Conservation (phyloP, 225 moss, liverwort and hornwort species). For the Bryum argenteum region DNA sequence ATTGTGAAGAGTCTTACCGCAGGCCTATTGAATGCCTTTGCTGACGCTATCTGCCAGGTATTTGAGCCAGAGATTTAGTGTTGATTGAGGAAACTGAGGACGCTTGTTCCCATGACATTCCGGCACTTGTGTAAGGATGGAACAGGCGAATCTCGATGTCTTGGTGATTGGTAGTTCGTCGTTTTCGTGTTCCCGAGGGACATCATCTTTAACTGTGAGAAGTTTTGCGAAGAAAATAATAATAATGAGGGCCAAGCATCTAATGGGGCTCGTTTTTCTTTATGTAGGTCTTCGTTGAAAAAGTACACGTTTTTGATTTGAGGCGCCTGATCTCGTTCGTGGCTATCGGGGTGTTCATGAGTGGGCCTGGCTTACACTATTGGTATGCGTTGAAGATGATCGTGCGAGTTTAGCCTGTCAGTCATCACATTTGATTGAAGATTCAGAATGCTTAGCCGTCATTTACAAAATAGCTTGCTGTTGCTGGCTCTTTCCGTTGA, state of each 20-base stretch:
- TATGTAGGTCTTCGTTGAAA: conserved; percentile 57
- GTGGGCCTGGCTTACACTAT: conserved; percentile 92
- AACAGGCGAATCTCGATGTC: no score
- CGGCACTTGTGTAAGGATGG: conserved; percentile 1
- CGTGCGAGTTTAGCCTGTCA: conserved; percentile 6
- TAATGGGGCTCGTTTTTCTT: conserved; percentile 15
- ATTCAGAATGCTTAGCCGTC: not conserved
- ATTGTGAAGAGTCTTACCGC: conserved; percentile 64
- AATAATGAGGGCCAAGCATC: not conserved
- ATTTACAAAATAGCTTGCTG: not conserved
- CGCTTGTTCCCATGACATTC: conserved; percentile 12
- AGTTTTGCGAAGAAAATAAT: not conserved
- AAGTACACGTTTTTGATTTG: conserved; percentile 45
- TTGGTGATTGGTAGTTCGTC: no score
- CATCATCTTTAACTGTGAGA: no score
- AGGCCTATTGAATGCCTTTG: conserved; percentile 64
- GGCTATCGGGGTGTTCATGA: conserved; percentile 83
- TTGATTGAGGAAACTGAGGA: conserved; percentile 8
- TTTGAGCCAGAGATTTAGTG: conserved; percentile 2
- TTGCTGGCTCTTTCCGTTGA: conserved; percentile 1
- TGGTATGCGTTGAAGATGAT: conserved; percentile 49
- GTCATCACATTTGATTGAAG: not conserved
- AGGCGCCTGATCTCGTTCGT: conserved; percentile 68
- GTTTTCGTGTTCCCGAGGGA: no score
- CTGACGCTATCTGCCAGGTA: conserved; percentile 68